Evolutionary conservation across 352 stramenopile genomes (phyloP).

Genomic region (Stramenopiles sp.): DNA sequence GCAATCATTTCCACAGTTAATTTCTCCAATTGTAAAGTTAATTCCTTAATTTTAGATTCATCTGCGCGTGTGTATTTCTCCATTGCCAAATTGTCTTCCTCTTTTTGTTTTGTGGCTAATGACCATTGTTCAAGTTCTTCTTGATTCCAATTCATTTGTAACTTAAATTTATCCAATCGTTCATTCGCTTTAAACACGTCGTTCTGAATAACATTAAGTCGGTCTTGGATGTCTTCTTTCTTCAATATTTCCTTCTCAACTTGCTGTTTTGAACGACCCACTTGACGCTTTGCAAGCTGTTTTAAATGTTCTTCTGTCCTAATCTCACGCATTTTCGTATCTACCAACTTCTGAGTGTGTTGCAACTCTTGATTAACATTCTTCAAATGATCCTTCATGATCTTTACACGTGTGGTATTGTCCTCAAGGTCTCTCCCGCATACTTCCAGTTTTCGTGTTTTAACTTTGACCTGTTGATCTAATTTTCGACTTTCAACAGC

Average conservation of each 20-base stretch:
- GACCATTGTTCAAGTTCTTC: constrained; percentile 86
- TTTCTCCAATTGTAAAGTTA: constrained; percentile 59
- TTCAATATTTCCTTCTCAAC: constrained; percentile 22
- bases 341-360: constrained; percentile 57
- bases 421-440: constrained; percentile 26
- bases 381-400: constrained; percentile 77
- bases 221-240: constrained; percentile 33
- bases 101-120: constrained; percentile 63
- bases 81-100: constrained; percentile 59
- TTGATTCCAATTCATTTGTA: constrained; percentile 90
- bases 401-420: constrained; percentile 40
- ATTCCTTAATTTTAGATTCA: constrained; percentile 68
- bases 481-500: no score
- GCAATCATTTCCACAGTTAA: constrained; percentile 39
- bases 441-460: not conserved
- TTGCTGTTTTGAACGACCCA: constrained; percentile 32
- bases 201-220: constrained; percentile 43
- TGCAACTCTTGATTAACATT: constrained; percentile 71
- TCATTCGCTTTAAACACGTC: constrained; percentile 61
- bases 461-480: not conserved
- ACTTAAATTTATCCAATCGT: constrained; percentile 67
- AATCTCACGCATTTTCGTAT: constrained; percentile 57
- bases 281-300: constrained; percentile 45
- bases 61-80: constrained; percentile 62
- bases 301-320: constrained; percentile 57